Evolutionary conservation across 495 filamentous ascomycete species (phyloP).

Genomic region (Neurospora cerealis): DNA sequence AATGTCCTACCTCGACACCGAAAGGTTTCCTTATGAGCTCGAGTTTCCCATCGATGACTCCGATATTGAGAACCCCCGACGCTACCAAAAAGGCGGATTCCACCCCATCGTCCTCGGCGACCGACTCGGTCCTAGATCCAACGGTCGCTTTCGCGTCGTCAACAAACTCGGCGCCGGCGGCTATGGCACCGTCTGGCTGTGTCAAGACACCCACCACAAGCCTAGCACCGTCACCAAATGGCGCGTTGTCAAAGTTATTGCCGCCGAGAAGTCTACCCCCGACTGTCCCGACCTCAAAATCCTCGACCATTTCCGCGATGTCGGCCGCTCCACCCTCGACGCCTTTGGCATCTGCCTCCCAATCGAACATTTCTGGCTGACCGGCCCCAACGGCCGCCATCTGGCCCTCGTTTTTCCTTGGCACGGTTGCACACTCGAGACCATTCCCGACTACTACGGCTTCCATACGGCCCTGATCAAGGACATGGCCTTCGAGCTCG

Average conservation of each 20-base stretch:
- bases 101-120: background rate
- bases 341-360: constrained; percentile 10
- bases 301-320: constrained; percentile 1
- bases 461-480: background rate
- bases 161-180: constrained; percentile 41
- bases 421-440: constrained; percentile 1
- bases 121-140: background rate
- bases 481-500: background rate
- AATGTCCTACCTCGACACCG: background rate
- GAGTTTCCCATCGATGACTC: background rate
- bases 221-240: constrained; percentile 3
- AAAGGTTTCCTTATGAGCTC: background rate
- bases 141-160: constrained; percentile 26
- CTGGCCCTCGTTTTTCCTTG: constrained; percentile 22
- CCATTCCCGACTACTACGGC: background rate
- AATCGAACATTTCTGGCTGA: constrained; percentile 23
- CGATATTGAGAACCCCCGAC: background rate
- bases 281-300: constrained; percentile 10
- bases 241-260: constrained; percentile 20
- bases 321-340: constrained; percentile 1
- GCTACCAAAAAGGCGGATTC: background rate
- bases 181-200: constrained; percentile 42
- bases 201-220: constrained; percentile 20
- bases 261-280: constrained; percentile 2
- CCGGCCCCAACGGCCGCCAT: constrained; percentile 31